Evolutionary conservation across 176 grass and related monocot species (phyloP).

Genomic region (Alloteropsis semialata): DNA sequence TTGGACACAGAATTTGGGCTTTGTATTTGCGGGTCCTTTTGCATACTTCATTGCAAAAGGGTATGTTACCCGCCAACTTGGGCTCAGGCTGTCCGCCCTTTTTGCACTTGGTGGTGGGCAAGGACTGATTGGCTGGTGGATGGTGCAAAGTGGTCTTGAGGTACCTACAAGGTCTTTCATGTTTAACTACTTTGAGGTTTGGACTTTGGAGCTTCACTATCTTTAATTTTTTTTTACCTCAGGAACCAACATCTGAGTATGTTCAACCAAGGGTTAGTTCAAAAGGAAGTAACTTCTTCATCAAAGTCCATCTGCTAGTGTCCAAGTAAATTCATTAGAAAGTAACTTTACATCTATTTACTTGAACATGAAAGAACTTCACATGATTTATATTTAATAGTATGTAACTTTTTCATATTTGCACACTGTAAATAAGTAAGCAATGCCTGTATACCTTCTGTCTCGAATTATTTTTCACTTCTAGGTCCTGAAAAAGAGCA

Average conservation of each 20-base stretch:
- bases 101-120: conserved; percentile 87
- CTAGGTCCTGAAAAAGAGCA: too few species aligned
- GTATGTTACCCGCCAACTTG: conserved; percentile 89
- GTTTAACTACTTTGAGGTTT: conserved; percentile 13
- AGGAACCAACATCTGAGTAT: conserved; percentile 92
- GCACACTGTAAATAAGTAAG: too few species aligned
- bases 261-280: conserved; percentile 93
- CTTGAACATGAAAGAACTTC: too few species aligned
- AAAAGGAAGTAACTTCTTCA: too few species aligned
- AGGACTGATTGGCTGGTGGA: conserved; percentile 98
- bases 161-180: conserved; percentile 37
- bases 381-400: too few species aligned
- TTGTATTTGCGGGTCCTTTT: conserved; percentile 80
- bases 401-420: too few species aligned
- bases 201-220: not conserved
- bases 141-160: conserved; percentile 99
- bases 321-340: too few species aligned
- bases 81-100: conserved; percentile 69
- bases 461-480: too few species aligned
- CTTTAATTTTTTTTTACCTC: conserved; percentile 20
- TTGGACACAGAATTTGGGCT: conserved; percentile 92
- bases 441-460: too few species aligned
- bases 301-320: too few species aligned
- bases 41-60: conserved; percentile 89
- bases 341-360: too few species aligned